phyloP scores from a whole-genome alignment of 768 basidiomycete genomes.

The Kockovaella imperatae region DNA sequence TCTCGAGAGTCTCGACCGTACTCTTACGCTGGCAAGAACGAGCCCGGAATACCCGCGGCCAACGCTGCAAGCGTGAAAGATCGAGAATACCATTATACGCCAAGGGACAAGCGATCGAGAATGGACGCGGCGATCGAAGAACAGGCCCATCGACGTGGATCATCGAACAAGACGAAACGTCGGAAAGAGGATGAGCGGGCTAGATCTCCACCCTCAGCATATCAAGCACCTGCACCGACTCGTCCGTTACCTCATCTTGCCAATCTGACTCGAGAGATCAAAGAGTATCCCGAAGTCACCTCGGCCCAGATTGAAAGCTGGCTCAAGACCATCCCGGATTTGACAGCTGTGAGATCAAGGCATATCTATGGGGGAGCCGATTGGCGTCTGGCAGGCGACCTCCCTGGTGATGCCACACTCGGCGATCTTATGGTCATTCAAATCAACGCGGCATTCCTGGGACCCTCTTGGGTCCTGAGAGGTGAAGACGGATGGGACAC shows the following conservation, averaged over 20 bases:
- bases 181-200: slow-evolving; percentile 23
- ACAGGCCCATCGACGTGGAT: slow-evolving; percentile 17
- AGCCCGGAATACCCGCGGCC: slow-evolving; percentile 4
- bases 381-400: slow-evolving; percentile 27
- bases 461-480: slow-evolving; percentile 20
- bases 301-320: slow-evolving; percentile 30
- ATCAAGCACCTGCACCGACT: slow-evolving; percentile 4
- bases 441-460: slow-evolving; percentile 27
- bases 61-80: background rate
- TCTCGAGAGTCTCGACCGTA: slow-evolving; percentile 34
- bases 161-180: slow-evolving; percentile 13
- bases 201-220: slow-evolving; percentile 3
- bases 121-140: slow-evolving; percentile 41
- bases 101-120: slow-evolving; percentile 25
- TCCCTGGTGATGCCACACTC: too few species aligned
- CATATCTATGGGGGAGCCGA: slow-evolving; percentile 25
- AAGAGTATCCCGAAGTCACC: slow-evolving; percentile 25
- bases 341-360: slow-evolving; percentile 12
- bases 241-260: slow-evolving; percentile 22
- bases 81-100: slow-evolving; percentile 27
- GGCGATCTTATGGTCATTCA: slow-evolving; percentile 31
- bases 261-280: slow-evolving; percentile 9
- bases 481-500: slow-evolving; percentile 37
- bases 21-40: slow-evolving; percentile 22
- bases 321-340: slow-evolving; percentile 23